Base-by-base conservation (phyloP, 163 green algal species). In the Scenedesmus sp. region DNA sequence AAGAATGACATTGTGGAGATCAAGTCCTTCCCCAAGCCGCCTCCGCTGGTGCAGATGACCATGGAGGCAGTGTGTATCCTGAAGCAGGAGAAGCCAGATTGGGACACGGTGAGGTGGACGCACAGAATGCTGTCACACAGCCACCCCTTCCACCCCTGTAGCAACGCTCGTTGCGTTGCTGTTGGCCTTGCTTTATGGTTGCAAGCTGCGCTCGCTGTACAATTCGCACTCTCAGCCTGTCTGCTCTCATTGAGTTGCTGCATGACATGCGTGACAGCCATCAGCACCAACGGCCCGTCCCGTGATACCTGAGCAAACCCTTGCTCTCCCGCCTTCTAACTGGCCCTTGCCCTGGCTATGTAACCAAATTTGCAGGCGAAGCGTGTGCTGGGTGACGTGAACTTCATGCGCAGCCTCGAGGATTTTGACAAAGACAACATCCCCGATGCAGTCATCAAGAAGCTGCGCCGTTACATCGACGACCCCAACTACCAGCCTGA, bases 401-500 rank as follows among this genome's bases (percentile, higher is more conserved):
- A 94, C 89, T 99, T 99, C 96, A 97, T 99, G 95, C 94, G 94
- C 16, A 95, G 91, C 34, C 95, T 99, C 26, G 89, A 97, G 74
- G 96, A 98, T 23, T 99, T 97, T 95, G 96, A 99, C 94, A 98
- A 98, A 94, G 97, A 99, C 93, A 97, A 97, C 95, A 99, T 99
- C 70, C 91, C 96, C 6, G 96, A 97, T 20, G 85, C 88, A 26
- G 94, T 96, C 70, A 96, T 98, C 76, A 96, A 97, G 91, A 96
- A 96, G 94, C 95, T 99, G 86, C 94, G 94, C 86, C 88, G 84
- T 90, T 98, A 98, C 93, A 93, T 97, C 10, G 96, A 98, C 46
- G 93, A 97, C 87, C 96, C 96, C 59, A 86, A 94, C 7, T 99
- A 97, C 94, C 96, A 93, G 3, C 96, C 97, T 10, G 84, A 90